A percentile compares a stretch with the other conserved stretches of the same genome.
Conservation (phyloP, 805 yeast species). For the Kazachstania africana region DNA sequence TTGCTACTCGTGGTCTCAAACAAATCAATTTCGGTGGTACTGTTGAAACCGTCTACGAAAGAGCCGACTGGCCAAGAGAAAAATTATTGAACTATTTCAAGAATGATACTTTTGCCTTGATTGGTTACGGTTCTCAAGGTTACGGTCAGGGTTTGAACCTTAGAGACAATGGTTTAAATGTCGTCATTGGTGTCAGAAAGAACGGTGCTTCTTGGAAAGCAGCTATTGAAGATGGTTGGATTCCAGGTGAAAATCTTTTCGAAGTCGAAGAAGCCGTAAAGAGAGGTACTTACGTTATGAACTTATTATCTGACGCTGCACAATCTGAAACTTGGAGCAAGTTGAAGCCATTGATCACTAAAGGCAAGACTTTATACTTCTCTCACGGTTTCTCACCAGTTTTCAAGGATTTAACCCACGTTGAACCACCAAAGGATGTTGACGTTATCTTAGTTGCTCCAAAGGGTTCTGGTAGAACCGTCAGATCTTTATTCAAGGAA, state of each 20-base stretch:
- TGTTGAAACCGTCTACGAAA: constrained; percentile 92
- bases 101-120: constrained; percentile 92
- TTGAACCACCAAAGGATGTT: constrained; percentile 86
- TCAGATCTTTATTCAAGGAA: constrained; percentile 97
- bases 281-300: constrained; percentile 92
- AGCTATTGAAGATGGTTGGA: constrained; percentile 99
- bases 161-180: constrained; percentile 98
- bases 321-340: constrained; percentile 95
- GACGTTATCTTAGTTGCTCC: constrained; percentile 99
- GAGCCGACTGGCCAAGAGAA: constrained; percentile 99
- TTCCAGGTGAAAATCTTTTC: constrained; percentile 96
- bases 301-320: constrained; percentile 97
- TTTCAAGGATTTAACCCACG: constrained; percentile 93
- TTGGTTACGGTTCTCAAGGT: constrained; percentile 99
- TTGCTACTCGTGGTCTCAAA: constrained; percentile 82
- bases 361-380: constrained; percentile 97
- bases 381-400: constrained; percentile 99
- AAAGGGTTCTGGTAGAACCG: constrained; percentile 99
- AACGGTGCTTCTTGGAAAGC: constrained; percentile 99
- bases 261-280: constrained; percentile 86
- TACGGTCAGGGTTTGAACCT: constrained; percentile 99
- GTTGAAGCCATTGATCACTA: constrained; percentile 83
- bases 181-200: constrained; percentile 96
- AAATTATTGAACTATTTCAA: constrained; percentile 93
- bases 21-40: constrained; percentile 94